These are phyloP conservation scores for Entonaema liquescens DNA, from an alignment of 495 filamentous ascomycete species.

Conservation along the genomic window DNA sequence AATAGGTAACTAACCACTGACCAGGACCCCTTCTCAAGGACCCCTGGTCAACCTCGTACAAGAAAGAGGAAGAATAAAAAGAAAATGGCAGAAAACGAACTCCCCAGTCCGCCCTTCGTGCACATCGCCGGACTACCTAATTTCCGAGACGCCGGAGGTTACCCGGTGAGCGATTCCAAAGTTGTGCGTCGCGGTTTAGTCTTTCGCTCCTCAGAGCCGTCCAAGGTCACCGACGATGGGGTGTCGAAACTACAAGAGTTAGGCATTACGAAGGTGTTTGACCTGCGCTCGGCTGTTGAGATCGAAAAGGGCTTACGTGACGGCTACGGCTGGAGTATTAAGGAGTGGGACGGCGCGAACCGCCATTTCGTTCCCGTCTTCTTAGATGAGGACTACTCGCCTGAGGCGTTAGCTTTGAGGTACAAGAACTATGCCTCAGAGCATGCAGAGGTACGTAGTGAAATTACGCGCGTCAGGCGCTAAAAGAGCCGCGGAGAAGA, in stretches of 20 bases:
- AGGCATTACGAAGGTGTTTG: conserved; percentile 68
- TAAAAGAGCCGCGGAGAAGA: neutral
- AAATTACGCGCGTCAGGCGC: conserved; percentile 10
- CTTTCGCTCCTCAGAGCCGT: conserved; percentile 67
- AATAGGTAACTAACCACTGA: neutral
- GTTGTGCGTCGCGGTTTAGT: conserved; percentile 58
- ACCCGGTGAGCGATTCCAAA: conserved; percentile 49
- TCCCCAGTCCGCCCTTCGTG: conserved; percentile 62
- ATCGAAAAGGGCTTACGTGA: conserved; percentile 49
- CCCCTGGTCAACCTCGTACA: conserved; percentile 7
- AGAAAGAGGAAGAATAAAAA: neutral
- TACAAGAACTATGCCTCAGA: conserved; percentile 56
- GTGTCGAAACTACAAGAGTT: conserved; percentile 60
- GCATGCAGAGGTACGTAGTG: conserved; percentile 53
- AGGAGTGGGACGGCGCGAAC: conserved; percentile 59
- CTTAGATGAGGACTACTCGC: conserved; percentile 63
- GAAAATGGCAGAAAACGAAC: conserved; percentile 16
- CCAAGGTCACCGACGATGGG: conserved; percentile 59
- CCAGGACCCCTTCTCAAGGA: neutral
- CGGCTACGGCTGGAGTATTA: conserved; percentile 42
- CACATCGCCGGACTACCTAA: conserved; percentile 63
- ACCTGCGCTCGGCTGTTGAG: conserved; percentile 68
- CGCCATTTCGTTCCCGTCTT: conserved; percentile 68
- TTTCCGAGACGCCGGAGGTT: conserved; percentile 68
- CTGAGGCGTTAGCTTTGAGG: conserved; percentile 59